Percentiles rank a stretch among this genome's conserved stretches.
Conservation (phyloP, 805 yeast genomes). For the Metschnikowia continentalis region DNA sequence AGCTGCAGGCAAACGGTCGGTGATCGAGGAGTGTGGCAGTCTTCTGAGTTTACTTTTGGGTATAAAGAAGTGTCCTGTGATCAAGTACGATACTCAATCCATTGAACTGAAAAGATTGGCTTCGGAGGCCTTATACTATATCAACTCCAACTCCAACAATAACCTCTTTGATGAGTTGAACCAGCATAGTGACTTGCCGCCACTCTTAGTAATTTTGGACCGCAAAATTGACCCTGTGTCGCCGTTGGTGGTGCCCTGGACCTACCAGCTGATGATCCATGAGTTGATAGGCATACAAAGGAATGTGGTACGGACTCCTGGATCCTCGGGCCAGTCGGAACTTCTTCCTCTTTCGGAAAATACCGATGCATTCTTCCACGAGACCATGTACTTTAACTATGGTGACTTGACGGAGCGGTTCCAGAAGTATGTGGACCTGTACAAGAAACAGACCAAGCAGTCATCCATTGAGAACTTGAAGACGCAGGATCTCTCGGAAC, state of each 20-base stretch:
- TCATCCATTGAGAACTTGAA: constrained; percentile 56
- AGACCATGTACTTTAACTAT: constrained; percentile 83
- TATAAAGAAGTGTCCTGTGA: constrained; percentile 70
- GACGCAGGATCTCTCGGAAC: constrained; percentile 68
- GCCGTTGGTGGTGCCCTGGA: constrained; percentile 93
- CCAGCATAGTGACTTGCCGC: constrained; percentile 59
- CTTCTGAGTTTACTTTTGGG: constrained; percentile 62
- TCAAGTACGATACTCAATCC: constrained; percentile 73
- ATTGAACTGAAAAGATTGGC: constrained; percentile 63
- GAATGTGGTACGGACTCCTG: constrained; percentile 69
- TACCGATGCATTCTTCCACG: constrained; percentile 71
- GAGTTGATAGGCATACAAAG: constrained; percentile 80
- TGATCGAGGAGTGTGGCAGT: constrained; percentile 32
- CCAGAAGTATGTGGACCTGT: constrained; percentile 77
- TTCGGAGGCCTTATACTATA: constrained; percentile 55
- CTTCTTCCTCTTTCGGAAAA: constrained; percentile 47
- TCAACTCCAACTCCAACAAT: constrained; percentile 50
- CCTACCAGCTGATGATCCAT: constrained; percentile 96
- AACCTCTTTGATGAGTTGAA: constrained; percentile 64
- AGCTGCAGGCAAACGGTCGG: constrained; percentile 19
- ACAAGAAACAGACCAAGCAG: constrained; percentile 74
- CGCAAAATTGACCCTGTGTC: constrained; percentile 90
- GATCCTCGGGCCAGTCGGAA: constrained; percentile 39
- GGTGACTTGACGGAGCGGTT: constrained; percentile 91
- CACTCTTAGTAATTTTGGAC: constrained; percentile 72